Percentiles rank a stretch among this genome's conserved stretches.
These are phyloP conservation scores for Saturnispora sanitii DNA, from an alignment of 805 yeast genomes.

Conservation along the genomic window DNA sequence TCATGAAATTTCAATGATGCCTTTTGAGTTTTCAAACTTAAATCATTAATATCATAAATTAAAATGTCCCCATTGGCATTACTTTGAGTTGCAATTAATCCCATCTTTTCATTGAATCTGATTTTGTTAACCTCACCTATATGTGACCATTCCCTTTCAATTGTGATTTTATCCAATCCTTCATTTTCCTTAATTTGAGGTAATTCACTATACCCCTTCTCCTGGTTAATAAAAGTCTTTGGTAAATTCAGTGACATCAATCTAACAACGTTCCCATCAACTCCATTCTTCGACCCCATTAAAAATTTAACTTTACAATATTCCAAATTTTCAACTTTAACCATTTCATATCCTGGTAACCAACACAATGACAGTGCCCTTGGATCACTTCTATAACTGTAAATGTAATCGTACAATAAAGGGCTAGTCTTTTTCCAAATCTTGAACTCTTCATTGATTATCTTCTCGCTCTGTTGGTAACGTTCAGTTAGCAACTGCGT, in stretches of 20 bases:
- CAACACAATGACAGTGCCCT: constrained; percentile 67
- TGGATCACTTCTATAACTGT: constrained; percentile 57
- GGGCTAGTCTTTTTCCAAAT: constrained; percentile 85
- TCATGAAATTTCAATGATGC: constrained; percentile 42
- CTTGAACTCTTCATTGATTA: constrained; percentile 66
- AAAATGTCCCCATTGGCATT: constrained; percentile 42
- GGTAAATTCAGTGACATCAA: constrained; percentile 39
- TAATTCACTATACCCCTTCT: no score
- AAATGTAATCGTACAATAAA: constrained; percentile 60
- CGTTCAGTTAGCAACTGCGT: constrained; percentile 20
- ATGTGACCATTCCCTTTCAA: constrained; percentile 45
- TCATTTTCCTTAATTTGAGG: constrained; percentile 10
- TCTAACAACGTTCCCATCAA: constrained; percentile 38
- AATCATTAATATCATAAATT: constrained; percentile 29
- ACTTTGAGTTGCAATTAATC: constrained; percentile 45
- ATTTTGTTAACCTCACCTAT: constrained; percentile 60
- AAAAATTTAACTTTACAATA: constrained; percentile 26
- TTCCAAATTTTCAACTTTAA: constrained; percentile 6
- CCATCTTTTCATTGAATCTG: constrained; percentile 40
- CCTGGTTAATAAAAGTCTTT: no score
- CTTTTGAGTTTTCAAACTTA: constrained; percentile 12
- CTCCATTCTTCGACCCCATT: no score
- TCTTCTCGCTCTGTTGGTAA: constrained; percentile 49
- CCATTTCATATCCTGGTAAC: constrained; percentile 37
- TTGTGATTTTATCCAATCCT: constrained; percentile 19